Conservation (phyloP, 768 basidiomycete genomes). For the Termitomyces heimii region DNA sequence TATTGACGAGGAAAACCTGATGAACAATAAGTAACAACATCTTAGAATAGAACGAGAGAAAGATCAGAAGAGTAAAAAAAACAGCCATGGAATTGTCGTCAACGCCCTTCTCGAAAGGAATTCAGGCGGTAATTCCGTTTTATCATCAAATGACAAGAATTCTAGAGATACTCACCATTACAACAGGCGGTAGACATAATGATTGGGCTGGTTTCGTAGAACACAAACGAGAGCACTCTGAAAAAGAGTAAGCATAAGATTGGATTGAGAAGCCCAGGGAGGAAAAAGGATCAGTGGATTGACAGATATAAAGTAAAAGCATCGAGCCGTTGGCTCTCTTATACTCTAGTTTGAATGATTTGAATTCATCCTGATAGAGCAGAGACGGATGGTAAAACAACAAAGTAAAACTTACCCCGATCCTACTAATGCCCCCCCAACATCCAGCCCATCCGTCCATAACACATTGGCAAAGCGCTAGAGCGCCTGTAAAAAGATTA, state of each 20-base stretch:
- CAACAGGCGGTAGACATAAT: not conserved
- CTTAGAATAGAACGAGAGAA: not conserved
- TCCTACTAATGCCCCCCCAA: not conserved
- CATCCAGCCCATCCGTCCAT: not conserved
- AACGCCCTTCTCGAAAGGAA: conserved; percentile 34
- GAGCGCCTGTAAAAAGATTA: not conserved
- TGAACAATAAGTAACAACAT: conserved; percentile 4
- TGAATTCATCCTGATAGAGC: conserved; percentile 39
- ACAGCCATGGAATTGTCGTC: conserved; percentile 85
- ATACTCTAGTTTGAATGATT: conserved; percentile 89
- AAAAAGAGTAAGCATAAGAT: not conserved
- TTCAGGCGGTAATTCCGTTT: conserved; percentile 88
- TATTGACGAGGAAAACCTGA: not conserved
- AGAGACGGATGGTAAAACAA: not conserved
- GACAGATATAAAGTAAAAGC: conserved; percentile 51
- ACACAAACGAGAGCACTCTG: not conserved
- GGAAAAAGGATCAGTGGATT: conserved; percentile 47
- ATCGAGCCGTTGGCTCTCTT: conserved; percentile 69
- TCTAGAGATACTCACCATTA: conserved; percentile 27
- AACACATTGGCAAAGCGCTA: not conserved
- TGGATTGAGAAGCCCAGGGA: not conserved
- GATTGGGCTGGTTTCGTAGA: rapidly evolving
- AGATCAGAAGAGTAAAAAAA: conserved; percentile 56
- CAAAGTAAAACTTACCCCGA: not conserved
- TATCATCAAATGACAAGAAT: conserved; percentile 43